Base-by-base conservation (phyloP, 2,329 filamentous ascomycete genomes). In the Sporothrix brasiliensis region DNA sequence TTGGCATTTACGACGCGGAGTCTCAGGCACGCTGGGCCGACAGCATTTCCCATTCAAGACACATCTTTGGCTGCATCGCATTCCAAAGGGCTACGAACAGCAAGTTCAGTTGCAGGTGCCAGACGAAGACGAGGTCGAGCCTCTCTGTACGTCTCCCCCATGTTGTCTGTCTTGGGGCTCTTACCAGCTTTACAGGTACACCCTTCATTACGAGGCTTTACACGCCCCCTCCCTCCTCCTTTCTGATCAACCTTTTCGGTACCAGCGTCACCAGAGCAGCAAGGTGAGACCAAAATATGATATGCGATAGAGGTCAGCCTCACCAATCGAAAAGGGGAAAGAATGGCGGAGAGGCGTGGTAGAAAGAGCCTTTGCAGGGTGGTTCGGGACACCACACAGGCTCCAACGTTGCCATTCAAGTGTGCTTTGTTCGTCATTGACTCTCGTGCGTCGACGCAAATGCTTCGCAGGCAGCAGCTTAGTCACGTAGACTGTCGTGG, bases 231-330 rank as follows among this genome's bases (percentile, higher is more conserved):
- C 24, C 53, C 10, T 14, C 53, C 21, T n/a, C 19, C 19, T 52
- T 34, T 16, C 10, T 24, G 9, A 44, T 61, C 56, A 60, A 34
- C 56, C 39, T 44, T 34, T 44, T 41, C 7, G 3, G 11, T 21
- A 4, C 34, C 56, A 44, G 21, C 19, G 56, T 61, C 56, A 44
- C 10, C 34, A 24, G 56, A 61, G 34, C 19, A 21, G 16, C n/a
- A 61, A 61, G 39, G 56, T 61, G 56, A 61, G 56, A 41, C 30
- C 27, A n/a, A n/a, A 39, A 39, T 41, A 21, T 58, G 54, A 58
- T 41, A 58, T 47, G 13, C 34, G 34, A 61, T 24, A n/a, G n/a
- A 34, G 1, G 5, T 11, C 9, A 30, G 16, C 16, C 16, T 24
- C 24, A 30, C 6, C 14, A 34, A 6, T 41, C 19, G 13, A n/a